Base-by-base conservation (phyloP, 495 filamentous ascomycete species). In the Penicillium pancosmium region DNA sequence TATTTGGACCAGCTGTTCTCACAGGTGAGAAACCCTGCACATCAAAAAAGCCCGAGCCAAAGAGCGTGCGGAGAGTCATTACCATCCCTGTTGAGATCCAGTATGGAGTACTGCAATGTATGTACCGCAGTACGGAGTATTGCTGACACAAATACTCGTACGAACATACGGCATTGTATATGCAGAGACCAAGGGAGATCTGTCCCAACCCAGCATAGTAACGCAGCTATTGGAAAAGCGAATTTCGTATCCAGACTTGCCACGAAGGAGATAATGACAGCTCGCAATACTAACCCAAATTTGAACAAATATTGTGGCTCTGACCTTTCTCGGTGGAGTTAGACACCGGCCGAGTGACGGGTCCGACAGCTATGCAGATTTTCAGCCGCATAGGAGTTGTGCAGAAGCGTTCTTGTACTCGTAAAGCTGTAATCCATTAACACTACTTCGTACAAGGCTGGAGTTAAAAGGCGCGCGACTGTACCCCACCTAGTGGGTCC, bases 351-450 rank as follows among this genome's bases (percentile, higher is more conserved):
- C 46, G 46, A 48, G 11, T 48, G 21, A 27, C 46, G 46, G 46
- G 10, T 9, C 46, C 46, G 21, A 48, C 19, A 27, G 46, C 46
- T 23, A 11, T 48, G 46, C 23, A 27, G n/a, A 48, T 48, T 27
- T 48, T 48, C 46, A 48, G 46, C 46, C 46, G 46, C 46, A 48
- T 48, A 27, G 41, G n/a, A 44, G 46, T 48, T 48, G 46, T 48
- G 46, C 46, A 48, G 46, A 48, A 48, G 19, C 18, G 46, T 13
- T 31, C 27, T 31, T 31, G 27, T 31, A 31, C 27, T 31, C 4
- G 27, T 31, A 31, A 31, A 8, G 27, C 27, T 31, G 27, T 31
- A 31, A 31, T 31, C 27, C 27, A 12, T n/a, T n/a, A 40, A 18
- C 41, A 9, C 7, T 44, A 44, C 18, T 21, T 15, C 43, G n/a